Conservation (phyloP, 768 basidiomycete species). For the Candolleomyces efflorescens region DNA sequence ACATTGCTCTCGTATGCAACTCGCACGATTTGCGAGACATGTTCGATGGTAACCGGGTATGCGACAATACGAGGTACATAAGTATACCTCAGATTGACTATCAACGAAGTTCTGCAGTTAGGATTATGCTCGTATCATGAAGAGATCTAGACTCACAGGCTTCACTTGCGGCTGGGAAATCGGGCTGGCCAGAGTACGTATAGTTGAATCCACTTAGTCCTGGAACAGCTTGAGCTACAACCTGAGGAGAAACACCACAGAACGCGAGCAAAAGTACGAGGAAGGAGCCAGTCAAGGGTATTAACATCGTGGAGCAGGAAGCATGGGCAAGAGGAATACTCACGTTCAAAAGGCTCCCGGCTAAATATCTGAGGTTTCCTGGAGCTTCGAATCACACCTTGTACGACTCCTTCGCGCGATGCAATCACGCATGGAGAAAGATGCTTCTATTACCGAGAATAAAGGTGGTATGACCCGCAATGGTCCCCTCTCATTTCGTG, state of each 20-base stretch:
- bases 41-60: conserved; percentile 22
- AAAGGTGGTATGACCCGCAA: too few species aligned
- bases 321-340: background rate
- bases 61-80: conserved; percentile 27
- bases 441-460: too few species aligned
- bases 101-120: background rate
- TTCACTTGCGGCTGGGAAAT: conserved; percentile 17
- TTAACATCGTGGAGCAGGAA: background rate
- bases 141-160: conserved; percentile 17
- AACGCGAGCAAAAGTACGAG: background rate
- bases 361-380: background rate
- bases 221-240: background rate
- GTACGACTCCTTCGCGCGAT: too few species aligned
- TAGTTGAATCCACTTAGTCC: conserved; percentile 12
- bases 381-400: background rate
- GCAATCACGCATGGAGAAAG: too few species aligned
- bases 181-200: conserved; percentile 15
- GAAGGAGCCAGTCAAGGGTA: background rate
- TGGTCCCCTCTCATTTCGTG: too few species aligned
- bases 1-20: conserved; percentile 21
- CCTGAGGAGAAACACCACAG: background rate
- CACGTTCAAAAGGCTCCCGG: background rate
- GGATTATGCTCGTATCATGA: background rate
- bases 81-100: conserved; percentile 26
- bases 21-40: conserved; percentile 25